Evolutionary conservation across 768 basidiomycete species (phyloP).

Genomic region (Neoboletus brunneissimus): DNA sequence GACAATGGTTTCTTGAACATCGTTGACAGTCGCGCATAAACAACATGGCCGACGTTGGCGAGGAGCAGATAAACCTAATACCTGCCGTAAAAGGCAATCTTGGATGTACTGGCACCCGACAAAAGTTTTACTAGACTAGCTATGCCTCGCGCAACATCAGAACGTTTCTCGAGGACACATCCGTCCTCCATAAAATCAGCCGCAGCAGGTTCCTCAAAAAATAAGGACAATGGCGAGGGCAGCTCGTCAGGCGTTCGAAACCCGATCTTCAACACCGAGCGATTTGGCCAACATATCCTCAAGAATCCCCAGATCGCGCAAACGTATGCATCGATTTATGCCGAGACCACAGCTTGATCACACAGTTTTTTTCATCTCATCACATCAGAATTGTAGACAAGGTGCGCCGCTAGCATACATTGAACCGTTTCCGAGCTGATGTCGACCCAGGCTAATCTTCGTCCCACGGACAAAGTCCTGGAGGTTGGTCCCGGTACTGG

Average conservation of each 20-base stretch:
- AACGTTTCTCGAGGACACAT: slow-evolving; percentile 70
- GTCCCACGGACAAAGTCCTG: slow-evolving; percentile 92
- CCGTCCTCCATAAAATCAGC: slow-evolving; percentile 52
- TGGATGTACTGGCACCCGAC: neutral
- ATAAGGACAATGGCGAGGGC: slow-evolving; percentile 40
- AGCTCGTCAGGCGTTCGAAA: slow-evolving; percentile 55
- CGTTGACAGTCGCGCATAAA: neutral
- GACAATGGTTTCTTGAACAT: slow-evolving; percentile 79
- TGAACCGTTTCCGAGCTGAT: slow-evolving; percentile 1
- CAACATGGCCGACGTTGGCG: neutral
- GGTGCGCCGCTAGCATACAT: slow-evolving; percentile 28
- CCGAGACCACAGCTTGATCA: slow-evolving; percentile 17
- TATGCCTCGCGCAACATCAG: slow-evolving; percentile 81
- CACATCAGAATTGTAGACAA: slow-evolving; percentile 58
- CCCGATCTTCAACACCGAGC: slow-evolving; percentile 90
- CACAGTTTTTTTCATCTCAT: neutral
- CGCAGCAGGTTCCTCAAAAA: slow-evolving; percentile 30
- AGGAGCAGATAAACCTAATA: neutral
- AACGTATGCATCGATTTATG: slow-evolving; percentile 52
- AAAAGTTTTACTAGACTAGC: neutral
- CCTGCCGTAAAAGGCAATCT: slow-evolving; percentile 19
- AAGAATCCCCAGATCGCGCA: slow-evolving; percentile 92
- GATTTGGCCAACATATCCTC: slow-evolving; percentile 97
- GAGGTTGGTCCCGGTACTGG: slow-evolving; percentile 99
- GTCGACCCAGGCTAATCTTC: slow-evolving; percentile 70